A percentile compares a stretch with the other conserved stretches of the same genome.
Conservation (phyloP, 2,329 filamentous ascomycete species). For the Trichoderma sp. region DNA sequence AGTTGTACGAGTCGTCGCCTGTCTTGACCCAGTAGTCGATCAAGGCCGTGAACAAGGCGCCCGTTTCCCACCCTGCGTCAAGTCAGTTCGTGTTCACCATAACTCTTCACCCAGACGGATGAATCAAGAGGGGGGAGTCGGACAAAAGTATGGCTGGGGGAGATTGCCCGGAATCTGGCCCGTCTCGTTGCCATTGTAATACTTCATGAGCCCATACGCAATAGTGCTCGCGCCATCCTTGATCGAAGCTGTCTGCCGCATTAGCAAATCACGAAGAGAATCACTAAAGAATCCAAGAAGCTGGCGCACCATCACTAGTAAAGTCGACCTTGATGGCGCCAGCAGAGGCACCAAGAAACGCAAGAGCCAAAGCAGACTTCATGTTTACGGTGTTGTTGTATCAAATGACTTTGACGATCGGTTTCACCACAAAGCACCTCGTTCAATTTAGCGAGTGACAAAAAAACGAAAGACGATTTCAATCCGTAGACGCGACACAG, state of each 20-base stretch:
- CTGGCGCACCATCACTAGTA: neutral
- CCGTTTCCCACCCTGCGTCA: constrained; percentile 12
- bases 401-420: neutral
- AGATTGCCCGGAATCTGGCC: constrained; percentile 51
- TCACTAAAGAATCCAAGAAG: neutral
- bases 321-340: constrained; percentile 4
- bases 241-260: neutral
- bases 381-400: neutral
- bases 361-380: constrained; percentile 9
- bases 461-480: neutral
- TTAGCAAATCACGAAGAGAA: neutral
- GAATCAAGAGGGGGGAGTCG: neutral
- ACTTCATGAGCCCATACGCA: constrained; percentile 41
- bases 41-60: constrained; percentile 38
- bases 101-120: neutral
- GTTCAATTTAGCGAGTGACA: neutral
- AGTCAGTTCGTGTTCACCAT: neutral
- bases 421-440: neutral
- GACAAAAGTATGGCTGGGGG: constrained; percentile 57
- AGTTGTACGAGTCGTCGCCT: constrained; percentile 59
- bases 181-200: constrained; percentile 50
- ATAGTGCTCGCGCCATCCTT: constrained; percentile 38
- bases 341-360: constrained; percentile 12
- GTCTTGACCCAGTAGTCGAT: constrained; percentile 67
- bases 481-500: neutral